Evolutionary conservation across 2,329 filamentous ascomycete genomes (phyloP), one percentile per base, ranked within the genome.

Genomic region (Apiospora aurea): DNA sequence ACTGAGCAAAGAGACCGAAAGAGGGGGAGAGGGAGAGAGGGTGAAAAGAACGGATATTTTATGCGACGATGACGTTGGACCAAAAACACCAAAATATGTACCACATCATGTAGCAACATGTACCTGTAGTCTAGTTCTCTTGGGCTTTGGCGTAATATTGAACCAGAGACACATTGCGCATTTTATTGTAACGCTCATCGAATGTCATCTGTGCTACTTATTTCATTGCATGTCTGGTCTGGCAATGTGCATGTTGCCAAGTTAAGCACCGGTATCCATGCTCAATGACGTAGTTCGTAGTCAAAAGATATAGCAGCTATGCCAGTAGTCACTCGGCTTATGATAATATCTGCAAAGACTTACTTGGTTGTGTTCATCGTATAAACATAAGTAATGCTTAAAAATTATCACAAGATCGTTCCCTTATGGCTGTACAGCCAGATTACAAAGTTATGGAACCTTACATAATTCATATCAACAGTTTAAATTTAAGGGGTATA

Each of bases 401-500:
- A 5, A 11, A 29, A 26, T 1, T 29, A 61, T 21, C 34, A 11
- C 57, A 13, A n/a, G 21, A 13, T 18, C 18, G 13, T n/a, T 1
- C 6, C n/a, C n/a, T 34, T 41, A 18, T 4, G 29, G 4, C 18
- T 41, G n/a, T 41, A n/a, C 18, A 64, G 8, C 34, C 57, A 41
- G 57, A 64, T 4, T 38, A 13, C 29, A 4, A 18, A 24, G 57
- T n/a, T 16, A 41, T 41, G 10, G 29, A 41, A 24, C 57, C 34
- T 41, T 41, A 64, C 34, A 64, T 64, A 41, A 64, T 41, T 41
- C 34, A 64, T 41, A 64, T 64, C 57, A 64, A 64, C 57, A 41
- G 57, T 64, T 64, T 64, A 64, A 64, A 64, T 64, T 64, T 64
- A 64, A n/a, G 57, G 57, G 57, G 57, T 64, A 64, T 64, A 64